These are phyloP conservation scores for Wickerhamomyces sp. DNA, from an alignment of 1,139 yeast species.

Conservation along the genomic window DNA sequence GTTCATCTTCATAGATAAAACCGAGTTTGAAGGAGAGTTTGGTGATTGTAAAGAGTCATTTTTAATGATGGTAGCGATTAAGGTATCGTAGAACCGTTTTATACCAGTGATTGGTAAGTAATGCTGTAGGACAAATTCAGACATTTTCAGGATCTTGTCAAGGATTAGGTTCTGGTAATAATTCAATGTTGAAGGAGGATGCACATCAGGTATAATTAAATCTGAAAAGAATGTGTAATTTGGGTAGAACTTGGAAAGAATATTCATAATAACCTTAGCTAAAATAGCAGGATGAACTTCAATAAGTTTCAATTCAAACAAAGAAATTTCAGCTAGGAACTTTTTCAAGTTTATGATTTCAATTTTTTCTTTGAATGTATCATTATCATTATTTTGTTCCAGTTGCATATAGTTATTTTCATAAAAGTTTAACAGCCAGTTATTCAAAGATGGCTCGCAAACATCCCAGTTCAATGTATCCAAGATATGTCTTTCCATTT, in stretches of 20 bases:
- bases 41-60: background rate
- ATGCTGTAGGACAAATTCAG: slow-evolving; percentile 13
- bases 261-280: slow-evolving; percentile 17
- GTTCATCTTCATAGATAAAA: background rate
- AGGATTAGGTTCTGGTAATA: slow-evolving; percentile 12
- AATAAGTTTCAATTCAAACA: slow-evolving; percentile 17
- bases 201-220: slow-evolving; percentile 9
- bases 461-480: slow-evolving; percentile 60
- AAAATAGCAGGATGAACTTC: slow-evolving; percentile 24
- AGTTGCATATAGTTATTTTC: slow-evolving; percentile 36
- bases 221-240: slow-evolving; percentile 12
- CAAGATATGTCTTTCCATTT: slow-evolving; percentile 51
- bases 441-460: slow-evolving; percentile 54
- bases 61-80: slow-evolving; percentile 12
- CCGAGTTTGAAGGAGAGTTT: slow-evolving; percentile 6
- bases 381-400: slow-evolving; percentile 27
- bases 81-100: slow-evolving; percentile 12
- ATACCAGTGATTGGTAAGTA: slow-evolving; percentile 15
- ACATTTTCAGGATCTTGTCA: slow-evolving; percentile 13
- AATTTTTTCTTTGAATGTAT: slow-evolving; percentile 13
- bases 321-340: slow-evolving; percentile 19
- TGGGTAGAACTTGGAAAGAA: slow-evolving; percentile 11
- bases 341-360: slow-evolving; percentile 19
- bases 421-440: slow-evolving; percentile 40
- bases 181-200: slow-evolving; percentile 6